phyloP scores from a whole-genome alignment of 306 rosid species.

The Fragaria iinumae region DNA sequence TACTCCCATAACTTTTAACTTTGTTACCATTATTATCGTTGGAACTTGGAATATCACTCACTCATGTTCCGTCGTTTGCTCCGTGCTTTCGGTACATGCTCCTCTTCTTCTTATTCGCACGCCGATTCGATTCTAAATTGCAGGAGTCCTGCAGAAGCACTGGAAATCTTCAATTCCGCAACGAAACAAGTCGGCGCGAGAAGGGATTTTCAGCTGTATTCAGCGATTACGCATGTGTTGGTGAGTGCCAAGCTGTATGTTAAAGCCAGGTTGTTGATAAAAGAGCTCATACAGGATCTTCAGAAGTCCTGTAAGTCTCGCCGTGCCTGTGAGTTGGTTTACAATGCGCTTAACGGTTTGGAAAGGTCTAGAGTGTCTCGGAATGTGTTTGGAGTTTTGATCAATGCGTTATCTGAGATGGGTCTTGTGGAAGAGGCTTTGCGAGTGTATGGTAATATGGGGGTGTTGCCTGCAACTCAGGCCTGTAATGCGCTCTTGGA shows the following conservation, averaged over 20 bases:
- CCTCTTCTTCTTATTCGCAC: slow-evolving; percentile 1
- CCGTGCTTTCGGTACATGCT: slow-evolving; percentile 10
- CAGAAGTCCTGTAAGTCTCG: slow-evolving; percentile 37
- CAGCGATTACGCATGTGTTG: slow-evolving; percentile 44
- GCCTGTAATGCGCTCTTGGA: slow-evolving; percentile 64
- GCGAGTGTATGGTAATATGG: slow-evolving; percentile 35
- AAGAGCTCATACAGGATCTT: slow-evolving; percentile 41
- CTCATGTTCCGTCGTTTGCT: background rate
- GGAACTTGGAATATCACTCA: no score
- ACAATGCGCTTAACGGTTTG: slow-evolving; percentile 38
- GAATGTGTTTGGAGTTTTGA: slow-evolving; percentile 40
- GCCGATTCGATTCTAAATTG: slow-evolving; percentile 29
- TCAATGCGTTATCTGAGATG: slow-evolving; percentile 44
- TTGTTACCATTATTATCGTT: no score
- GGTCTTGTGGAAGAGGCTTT: slow-evolving; percentile 57
- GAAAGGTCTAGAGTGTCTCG: slow-evolving; percentile 32
- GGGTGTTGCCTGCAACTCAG: slow-evolving; percentile 36
- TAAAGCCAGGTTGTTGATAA: slow-evolving; percentile 47
- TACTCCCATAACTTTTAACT: background rate
- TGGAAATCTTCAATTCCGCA: slow-evolving; percentile 31
- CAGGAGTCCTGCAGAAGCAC: slow-evolving; percentile 35
- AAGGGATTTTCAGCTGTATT: slow-evolving; percentile 30
- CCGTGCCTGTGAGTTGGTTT: slow-evolving; percentile 30
- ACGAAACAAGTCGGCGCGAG: slow-evolving; percentile 11
- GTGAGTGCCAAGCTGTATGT: slow-evolving; percentile 33